Percentiles rank a stretch among this genome's conserved stretches.
Evolutionary conservation across 805 yeast species (phyloP).

Genomic region (Ogataea methanolica): DNA sequence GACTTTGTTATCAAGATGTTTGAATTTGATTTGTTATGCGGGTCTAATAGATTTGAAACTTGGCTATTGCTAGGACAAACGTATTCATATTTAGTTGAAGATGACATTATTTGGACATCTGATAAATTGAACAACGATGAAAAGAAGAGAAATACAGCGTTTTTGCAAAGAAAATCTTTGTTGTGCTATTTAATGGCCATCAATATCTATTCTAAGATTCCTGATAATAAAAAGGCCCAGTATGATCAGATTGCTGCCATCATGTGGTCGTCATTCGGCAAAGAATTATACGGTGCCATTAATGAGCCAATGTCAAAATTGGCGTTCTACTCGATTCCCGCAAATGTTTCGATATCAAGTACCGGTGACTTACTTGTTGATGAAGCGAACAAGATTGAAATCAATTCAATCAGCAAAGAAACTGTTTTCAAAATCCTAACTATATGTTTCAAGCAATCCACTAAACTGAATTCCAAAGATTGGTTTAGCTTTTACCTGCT

Average conservation of each 20-base stretch:
- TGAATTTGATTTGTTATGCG: slow-evolving; percentile 60
- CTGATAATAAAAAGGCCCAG: slow-evolving; percentile 14
- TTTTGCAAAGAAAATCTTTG: slow-evolving; percentile 62
- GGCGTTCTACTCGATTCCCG: slow-evolving; percentile 34
- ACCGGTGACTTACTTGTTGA: not conserved
- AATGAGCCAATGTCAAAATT: slow-evolving; percentile 62
- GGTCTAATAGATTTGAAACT: slow-evolving; percentile 68
- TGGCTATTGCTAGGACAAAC: slow-evolving; percentile 86
- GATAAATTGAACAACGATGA: slow-evolving; percentile 69
- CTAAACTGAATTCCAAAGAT: slow-evolving; percentile 37
- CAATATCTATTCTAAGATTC: slow-evolving; percentile 32
- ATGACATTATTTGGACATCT: slow-evolving; percentile 88
- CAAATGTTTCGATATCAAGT: not conserved
- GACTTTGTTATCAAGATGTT: slow-evolving; percentile 68
- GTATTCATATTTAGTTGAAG: slow-evolving; percentile 75
- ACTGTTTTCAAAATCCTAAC: slow-evolving; percentile 30
- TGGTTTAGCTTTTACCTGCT: slow-evolving; percentile 62
- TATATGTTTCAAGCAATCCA: slow-evolving; percentile 44
- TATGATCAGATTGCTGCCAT: slow-evolving; percentile 35
- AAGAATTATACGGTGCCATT: slow-evolving; percentile 54
- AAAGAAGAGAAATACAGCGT: slow-evolving; percentile 55
- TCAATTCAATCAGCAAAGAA: slow-evolving; percentile 25
- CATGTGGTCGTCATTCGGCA: slow-evolving; percentile 52
- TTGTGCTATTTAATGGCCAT: slow-evolving; percentile 74
- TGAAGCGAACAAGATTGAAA: slow-evolving; percentile 4